Conservation (phyloP, 352 stramenopile genomes). For the Pythium phragmiticola region DNA sequence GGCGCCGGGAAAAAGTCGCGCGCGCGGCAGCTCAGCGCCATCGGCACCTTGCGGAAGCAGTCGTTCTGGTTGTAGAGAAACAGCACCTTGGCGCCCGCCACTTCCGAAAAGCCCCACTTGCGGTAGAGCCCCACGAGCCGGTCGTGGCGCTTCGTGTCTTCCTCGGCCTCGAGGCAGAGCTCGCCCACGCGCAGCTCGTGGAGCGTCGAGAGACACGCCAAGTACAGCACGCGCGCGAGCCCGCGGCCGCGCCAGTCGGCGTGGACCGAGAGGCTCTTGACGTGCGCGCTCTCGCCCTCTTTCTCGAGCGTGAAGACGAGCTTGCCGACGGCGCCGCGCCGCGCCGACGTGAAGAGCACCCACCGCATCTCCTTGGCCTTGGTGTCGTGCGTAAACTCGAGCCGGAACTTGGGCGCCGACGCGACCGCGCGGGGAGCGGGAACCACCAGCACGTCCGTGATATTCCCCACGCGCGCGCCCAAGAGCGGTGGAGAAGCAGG, state of each 20-base stretch:
- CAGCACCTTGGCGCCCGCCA: conserved; percentile 58
- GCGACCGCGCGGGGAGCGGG: not conserved
- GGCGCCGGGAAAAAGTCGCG: conserved; percentile 45
- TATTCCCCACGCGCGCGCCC: conserved; percentile 30
- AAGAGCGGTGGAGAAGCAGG: conserved; percentile 15
- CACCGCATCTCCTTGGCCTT: conserved; percentile 76
- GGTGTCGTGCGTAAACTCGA: conserved; percentile 69
- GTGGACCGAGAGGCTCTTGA: conserved; percentile 79
- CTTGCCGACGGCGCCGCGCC: conserved; percentile 70
- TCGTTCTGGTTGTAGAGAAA: conserved; percentile 86
- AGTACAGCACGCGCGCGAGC: conserved; percentile 73
- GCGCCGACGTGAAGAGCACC: conserved; percentile 71
- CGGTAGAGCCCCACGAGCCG: conserved; percentile 73
- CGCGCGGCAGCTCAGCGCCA: conserved; percentile 51
- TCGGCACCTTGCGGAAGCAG: conserved; percentile 83
- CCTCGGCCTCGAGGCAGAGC: conserved; percentile 33
- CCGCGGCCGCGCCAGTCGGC: conserved; percentile 64
- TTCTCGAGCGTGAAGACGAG: conserved; percentile 80
- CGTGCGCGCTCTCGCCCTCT: conserved; percentile 48
- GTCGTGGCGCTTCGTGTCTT: conserved; percentile 36
- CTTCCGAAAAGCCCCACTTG: conserved; percentile 60
- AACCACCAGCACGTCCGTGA: conserved; percentile 50
- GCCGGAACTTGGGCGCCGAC: conserved; percentile 46
- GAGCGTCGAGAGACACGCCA: conserved; percentile 69
- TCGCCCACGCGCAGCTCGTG: conserved; percentile 48